Evolutionary conservation across 1,284 basidiomycete genomes (phyloP).

Genomic region (Spongispora temasekensis): DNA sequence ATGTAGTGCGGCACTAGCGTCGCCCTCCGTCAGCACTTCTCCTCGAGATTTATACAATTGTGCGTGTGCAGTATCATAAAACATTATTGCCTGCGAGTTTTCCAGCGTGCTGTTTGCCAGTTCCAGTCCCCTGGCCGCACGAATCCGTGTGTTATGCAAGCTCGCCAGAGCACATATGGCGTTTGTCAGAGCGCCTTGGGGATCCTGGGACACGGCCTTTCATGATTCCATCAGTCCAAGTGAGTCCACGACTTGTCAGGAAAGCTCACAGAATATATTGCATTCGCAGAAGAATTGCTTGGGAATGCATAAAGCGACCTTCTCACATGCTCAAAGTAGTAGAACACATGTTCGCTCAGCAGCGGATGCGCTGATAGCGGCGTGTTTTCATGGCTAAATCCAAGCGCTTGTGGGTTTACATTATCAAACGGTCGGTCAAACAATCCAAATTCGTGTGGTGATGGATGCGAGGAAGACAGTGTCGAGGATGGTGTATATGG

Average conservation of each 20-base stretch:
- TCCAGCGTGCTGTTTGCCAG: conserved; percentile 54
- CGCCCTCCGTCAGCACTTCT: conserved; percentile 58
- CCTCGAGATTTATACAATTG: conserved; percentile 35
- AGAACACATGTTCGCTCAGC: conserved; percentile 56
- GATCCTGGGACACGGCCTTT: conserved; percentile 64
- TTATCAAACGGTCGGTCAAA: conserved; percentile 33
- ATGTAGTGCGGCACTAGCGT: conserved; percentile 74
- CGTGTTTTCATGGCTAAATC: conserved; percentile 22
- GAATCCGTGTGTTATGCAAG: conserved; percentile 64
- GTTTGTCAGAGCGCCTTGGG: conserved; percentile 65
- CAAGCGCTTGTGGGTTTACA: conserved; percentile 20
- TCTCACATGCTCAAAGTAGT: conserved; percentile 69
- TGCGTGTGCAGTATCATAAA: conserved; percentile 67
- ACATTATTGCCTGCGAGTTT: conserved; percentile 60
- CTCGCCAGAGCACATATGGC: conserved; percentile 75
- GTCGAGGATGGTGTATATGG: conserved; percentile 37
- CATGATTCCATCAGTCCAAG: conserved; percentile 14
- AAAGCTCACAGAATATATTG: conserved; percentile 58
- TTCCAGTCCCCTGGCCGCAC: conserved; percentile 60
- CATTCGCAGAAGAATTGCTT: conserved; percentile 54
- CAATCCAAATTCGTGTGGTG: conserved; percentile 30
- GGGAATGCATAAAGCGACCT: conserved; percentile 61
- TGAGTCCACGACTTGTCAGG: neutral
- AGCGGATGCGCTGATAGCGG: conserved; percentile 41
- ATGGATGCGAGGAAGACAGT: conserved; percentile 34